A percentile compares a stretch with the other conserved stretches of the same genome.
These are phyloP conservation scores for Phytophthora syringae DNA, from an alignment of 352 stramenopile species.

Conservation along the genomic window DNA sequence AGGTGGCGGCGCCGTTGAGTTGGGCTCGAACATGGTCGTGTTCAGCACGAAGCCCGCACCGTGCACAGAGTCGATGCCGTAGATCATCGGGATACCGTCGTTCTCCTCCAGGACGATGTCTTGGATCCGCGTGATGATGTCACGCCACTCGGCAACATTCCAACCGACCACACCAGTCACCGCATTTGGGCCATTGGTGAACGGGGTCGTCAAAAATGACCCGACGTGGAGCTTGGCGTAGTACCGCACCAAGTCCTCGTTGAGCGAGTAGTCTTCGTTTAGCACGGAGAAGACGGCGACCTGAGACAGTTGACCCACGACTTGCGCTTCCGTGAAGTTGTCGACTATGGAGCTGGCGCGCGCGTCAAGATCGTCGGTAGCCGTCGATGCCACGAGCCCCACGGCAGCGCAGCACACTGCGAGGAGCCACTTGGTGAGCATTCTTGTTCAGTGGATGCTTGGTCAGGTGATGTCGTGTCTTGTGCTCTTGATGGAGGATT, in stretches of 20 bases:
- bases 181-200: conserved; percentile 34
- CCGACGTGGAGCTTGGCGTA: conserved; percentile 82
- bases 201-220: conserved; percentile 71
- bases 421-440: conserved; percentile 32
- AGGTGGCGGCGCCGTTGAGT: conserved; percentile 84
- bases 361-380: conserved; percentile 22
- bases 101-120: conserved; percentile 66
- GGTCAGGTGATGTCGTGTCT: not conserved
- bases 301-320: conserved; percentile 27
- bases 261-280: conserved; percentile 45
- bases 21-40: conserved; percentile 83
- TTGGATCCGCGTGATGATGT: conserved; percentile 75
- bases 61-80: conserved; percentile 89
- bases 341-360: conserved; percentile 27
- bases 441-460: conserved; percentile 15
- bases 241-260: conserved; percentile 58
- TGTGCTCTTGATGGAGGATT: conserved; percentile 15
- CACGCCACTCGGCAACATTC: conserved; percentile 67
- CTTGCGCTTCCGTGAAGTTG: conserved; percentile 25
- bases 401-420: conserved; percentile 7
- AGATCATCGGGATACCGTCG: conserved; percentile 61
- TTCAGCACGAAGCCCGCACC: conserved; percentile 82
- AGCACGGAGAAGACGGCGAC: conserved; percentile 22
- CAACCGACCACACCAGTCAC: conserved; percentile 35
- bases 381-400: conserved; percentile 2